phyloP scores from a whole-genome alignment of 2,329 filamentous ascomycete species.

The Bertia moriformis region DNA sequence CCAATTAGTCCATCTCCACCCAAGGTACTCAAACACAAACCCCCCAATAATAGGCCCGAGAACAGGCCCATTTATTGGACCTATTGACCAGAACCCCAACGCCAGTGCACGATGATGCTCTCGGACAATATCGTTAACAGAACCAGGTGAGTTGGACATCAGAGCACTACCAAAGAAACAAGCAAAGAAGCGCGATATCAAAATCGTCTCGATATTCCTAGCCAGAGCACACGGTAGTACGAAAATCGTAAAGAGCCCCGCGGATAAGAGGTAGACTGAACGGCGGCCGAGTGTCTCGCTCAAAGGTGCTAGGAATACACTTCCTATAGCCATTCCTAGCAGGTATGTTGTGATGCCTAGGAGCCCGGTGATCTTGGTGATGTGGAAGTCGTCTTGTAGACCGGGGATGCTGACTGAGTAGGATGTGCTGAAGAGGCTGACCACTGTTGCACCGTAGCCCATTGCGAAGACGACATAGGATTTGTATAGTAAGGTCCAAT shows the following conservation, averaged over 20 bases:
- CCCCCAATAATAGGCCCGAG: constrained; percentile 65
- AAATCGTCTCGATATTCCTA: constrained; percentile 49
- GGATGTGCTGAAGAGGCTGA: too few relatives aligned
- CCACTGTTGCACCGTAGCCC: too few relatives aligned
- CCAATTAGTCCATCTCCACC: constrained; percentile 84
- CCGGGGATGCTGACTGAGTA: too few relatives aligned
- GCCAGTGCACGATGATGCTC: constrained; percentile 70
- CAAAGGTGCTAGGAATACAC: constrained; percentile 59
- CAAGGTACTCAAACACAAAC: constrained; percentile 62
- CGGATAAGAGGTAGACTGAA: constrained; percentile 52
- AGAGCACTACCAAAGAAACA: constrained; percentile 65
- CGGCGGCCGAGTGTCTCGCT: constrained; percentile 56
- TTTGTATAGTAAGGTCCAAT: constrained; percentile 43
- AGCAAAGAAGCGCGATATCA: constrained; percentile 60
- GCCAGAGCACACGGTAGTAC: constrained; percentile 61
- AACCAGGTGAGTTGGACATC: constrained; percentile 72
- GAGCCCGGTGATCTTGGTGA: too few relatives aligned
- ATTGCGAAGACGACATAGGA: too few relatives aligned
- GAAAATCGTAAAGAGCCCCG: constrained; percentile 50
- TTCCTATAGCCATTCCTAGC: constrained; percentile 58
- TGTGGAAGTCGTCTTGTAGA: too few relatives aligned
- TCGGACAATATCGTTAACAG: constrained; percentile 67
- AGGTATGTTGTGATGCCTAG: constrained; percentile 69
- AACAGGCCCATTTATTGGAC: constrained; percentile 65
- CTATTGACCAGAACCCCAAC: constrained; percentile 71